Evolutionary conservation across 176 grass and related monocot genomes (phyloP), one percentile per base, ranked within the genome.

Genomic region (Bothriochloa decipiens): DNA sequence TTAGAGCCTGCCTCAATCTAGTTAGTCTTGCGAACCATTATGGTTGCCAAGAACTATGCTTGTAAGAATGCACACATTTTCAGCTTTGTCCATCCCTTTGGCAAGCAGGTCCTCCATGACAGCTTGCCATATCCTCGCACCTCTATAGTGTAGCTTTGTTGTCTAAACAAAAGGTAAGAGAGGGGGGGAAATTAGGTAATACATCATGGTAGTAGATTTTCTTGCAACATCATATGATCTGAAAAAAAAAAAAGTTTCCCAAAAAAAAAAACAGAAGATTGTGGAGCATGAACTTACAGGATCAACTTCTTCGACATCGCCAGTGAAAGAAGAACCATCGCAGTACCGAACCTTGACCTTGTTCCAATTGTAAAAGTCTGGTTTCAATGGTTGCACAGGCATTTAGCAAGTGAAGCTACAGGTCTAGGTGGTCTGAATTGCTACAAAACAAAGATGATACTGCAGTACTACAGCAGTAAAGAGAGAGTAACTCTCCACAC

Each of bases 311-410:
- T 91, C 85, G 33, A 91, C 69, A 78, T 98, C 80, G 6, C 95
- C 95, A 0, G 95, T 98, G 75, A 88, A 98, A 76, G 95, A 98
- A 25, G 95, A 93, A 12, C 92, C 95, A 22, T 98, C 95, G 49
- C 92, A 98, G 62, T 98, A 98, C 36, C 89, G 74, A 47, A 98
- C 77, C 85, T 91, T 93, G 64, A 98, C 79, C 89, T 88, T 98
- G 77, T 95, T 95, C 95, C 95, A 98, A 43, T 93, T 98, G 72
- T 98, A 95, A 28, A 98, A 98, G 78, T 93, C 95, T 98, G 66
- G 35, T 88, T 46, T 45, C 53, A 17, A 89, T 83, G 83, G 83
- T 83, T 85, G 37, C 66, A 71, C 14, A 76, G 40, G 45, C 68
- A 29, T 80, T 46, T 46, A 67, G 49, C 29, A 47, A n/a, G 49